Conservation (phyloP, 805 yeast species). For the Ogataea philodendri region DNA sequence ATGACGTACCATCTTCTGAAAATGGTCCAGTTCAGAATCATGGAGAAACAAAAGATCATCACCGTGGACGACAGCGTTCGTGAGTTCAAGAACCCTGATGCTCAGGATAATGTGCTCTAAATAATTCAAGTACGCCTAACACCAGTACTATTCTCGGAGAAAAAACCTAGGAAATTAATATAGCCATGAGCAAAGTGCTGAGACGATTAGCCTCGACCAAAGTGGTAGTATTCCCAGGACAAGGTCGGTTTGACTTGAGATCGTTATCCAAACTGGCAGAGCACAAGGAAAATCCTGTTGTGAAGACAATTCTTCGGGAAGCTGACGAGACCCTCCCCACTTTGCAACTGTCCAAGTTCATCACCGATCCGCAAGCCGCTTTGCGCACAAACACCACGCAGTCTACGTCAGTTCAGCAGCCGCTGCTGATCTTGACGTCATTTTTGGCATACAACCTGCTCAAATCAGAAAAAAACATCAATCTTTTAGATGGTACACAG, state of each 20-base stretch:
- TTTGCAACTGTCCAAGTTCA: conserved; percentile 20
- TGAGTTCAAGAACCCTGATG: conserved; percentile 8
- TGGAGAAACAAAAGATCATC: conserved; percentile 50
- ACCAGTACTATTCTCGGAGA: too few species aligned
- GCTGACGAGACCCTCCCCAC: conserved; percentile 25
- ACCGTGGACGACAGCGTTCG: conserved; percentile 27
- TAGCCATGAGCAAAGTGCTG: conserved; percentile 6
- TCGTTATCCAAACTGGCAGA: conserved; percentile 14
- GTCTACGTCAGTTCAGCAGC: conserved; percentile 34
- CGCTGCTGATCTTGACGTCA: conserved; percentile 30
- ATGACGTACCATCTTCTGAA: conserved; percentile 56
- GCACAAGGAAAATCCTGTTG: conserved; percentile 9
- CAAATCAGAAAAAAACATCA: conserved; percentile 21
- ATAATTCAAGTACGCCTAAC: conserved; percentile 1
- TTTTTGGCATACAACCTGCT: conserved; percentile 22
- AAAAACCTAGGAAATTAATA: background rate
- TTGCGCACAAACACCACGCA: conserved; percentile 14
- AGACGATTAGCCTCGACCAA: conserved; percentile 9
- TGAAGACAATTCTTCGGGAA: conserved; percentile 14
- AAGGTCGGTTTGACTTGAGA: conserved; percentile 27
- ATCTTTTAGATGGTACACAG: conserved; percentile 22
- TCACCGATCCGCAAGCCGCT: conserved; percentile 15
- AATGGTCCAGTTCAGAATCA: conserved; percentile 57
- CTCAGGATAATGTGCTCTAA: conserved; percentile 25
- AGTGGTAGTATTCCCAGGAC: conserved; percentile 32